Percentiles rank a stretch among this genome's conserved stretches.
phyloP scores from a whole-genome alignment of 208 protist genomes.

The Borovskyia barvae region DNA sequence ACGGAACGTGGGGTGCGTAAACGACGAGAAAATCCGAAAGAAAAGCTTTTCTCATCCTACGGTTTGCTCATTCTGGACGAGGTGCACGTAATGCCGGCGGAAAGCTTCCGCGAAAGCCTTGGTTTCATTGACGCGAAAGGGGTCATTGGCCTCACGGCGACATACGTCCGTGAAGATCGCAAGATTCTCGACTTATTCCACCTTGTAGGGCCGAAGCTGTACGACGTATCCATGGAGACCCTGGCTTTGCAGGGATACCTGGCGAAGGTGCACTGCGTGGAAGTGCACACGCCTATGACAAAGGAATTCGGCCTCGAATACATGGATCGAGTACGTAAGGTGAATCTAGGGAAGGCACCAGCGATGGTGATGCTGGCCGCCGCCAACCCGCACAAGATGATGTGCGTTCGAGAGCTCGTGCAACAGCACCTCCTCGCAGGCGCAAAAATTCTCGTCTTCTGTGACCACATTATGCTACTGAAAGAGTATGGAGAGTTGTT shows the following conservation, averaged over 20 bases:
- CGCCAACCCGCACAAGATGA: constrained; percentile 90
- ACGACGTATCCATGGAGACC: constrained; percentile 99
- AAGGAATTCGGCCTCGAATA: constrained; percentile 93
- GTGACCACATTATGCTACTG: constrained; percentile 97
- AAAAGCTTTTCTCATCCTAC: constrained; percentile 76
- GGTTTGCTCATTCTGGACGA: constrained; percentile 89
- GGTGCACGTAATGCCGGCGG: constrained; percentile 98
- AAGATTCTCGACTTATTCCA: constrained; percentile 98
- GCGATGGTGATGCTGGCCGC: constrained; percentile 78
- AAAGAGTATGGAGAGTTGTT: constrained; percentile 93
- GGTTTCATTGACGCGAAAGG: constrained; percentile 92
- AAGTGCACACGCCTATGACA: constrained; percentile 98
- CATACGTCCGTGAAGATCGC: constrained; percentile 96
- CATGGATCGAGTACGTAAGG: constrained; percentile 54
- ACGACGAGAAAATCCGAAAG: constrained; percentile 66
- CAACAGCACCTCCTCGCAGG: constrained; percentile 86
- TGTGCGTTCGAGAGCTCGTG: constrained; percentile 92
- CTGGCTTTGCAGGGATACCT: constrained; percentile 94
- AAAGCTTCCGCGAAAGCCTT: constrained; percentile 95
- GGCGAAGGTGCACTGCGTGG: constrained; percentile 97
- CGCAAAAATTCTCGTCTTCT: constrained; percentile 99
- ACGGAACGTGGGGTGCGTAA: constrained; percentile 31
- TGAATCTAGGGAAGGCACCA: constrained; percentile 30
- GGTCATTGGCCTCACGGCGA: constrained; percentile 98
- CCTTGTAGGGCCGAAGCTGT: constrained; percentile 99